Percentiles rank a stretch among this genome's conserved stretches.
These are phyloP conservation scores for Furcasterigmium furcatum DNA, from an alignment of 2,329 filamentous ascomycete species.

Conservation along the genomic window DNA sequence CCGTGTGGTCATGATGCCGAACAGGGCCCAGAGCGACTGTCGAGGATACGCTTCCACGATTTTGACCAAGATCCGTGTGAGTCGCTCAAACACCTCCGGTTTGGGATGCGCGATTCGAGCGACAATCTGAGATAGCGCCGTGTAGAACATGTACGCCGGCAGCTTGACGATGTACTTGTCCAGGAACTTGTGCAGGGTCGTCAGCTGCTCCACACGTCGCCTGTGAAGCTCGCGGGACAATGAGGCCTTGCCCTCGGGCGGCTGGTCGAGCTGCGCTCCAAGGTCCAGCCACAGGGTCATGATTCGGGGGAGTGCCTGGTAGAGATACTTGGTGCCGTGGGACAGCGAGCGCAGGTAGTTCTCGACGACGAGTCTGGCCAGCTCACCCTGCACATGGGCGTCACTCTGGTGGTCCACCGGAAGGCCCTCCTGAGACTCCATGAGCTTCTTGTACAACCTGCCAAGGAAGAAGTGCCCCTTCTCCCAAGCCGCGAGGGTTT, in stretches of 20 bases:
- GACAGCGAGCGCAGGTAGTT: conserved; percentile 86
- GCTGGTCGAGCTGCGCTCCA: conserved; percentile 69
- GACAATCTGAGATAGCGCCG: conserved; percentile 84
- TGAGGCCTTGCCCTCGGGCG: conserved; percentile 51
- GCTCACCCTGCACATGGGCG: conserved; percentile 74
- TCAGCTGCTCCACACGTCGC: conserved; percentile 62
- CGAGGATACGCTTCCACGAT: conserved; percentile 86
- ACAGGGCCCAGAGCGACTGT: conserved; percentile 86
- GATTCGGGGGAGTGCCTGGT: conserved; percentile 88
- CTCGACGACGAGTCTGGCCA: conserved; percentile 84
- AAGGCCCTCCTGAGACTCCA: conserved; percentile 82
- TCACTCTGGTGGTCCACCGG: conserved; percentile 75
- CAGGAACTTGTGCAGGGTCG: conserved; percentile 69
- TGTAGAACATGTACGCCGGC: conserved; percentile 77
- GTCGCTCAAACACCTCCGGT: conserved; percentile 67
- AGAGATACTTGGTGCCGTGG: conserved; percentile 91
- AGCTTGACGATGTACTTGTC: conserved; percentile 73
- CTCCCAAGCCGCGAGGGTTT: conserved; percentile 73
- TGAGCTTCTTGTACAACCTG: conserved; percentile 93
- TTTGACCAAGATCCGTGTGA: conserved; percentile 78
- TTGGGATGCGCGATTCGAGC: conserved; percentile 93
- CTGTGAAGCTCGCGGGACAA: conserved; percentile 49
- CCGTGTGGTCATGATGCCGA: conserved; percentile 81
- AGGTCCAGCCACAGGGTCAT: conserved; percentile 94
- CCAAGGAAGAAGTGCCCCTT: conserved; percentile 97